A percentile compares a stretch with the other conserved stretches of the same genome.
Evolutionary conservation across 2,329 filamentous ascomycete genomes (phyloP).

Genomic region (Nothopassalora personata): DNA sequence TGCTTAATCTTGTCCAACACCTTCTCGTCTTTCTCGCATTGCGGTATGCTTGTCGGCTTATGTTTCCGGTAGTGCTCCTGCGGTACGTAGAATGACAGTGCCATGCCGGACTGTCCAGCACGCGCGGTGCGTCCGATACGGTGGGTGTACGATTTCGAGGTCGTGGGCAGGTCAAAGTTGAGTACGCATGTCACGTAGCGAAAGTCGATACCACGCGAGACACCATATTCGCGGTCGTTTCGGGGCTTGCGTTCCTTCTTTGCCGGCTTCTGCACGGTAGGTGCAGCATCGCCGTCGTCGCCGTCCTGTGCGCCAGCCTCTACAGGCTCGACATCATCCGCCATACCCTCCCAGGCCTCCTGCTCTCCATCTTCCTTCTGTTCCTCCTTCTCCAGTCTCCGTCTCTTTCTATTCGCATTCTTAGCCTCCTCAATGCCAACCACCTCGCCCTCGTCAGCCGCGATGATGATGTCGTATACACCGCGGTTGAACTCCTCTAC

Average conservation of each 20-base stretch:
- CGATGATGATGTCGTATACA: slow-evolving; percentile 96
- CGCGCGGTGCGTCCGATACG: slow-evolving; percentile 89
- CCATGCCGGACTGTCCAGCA: slow-evolving; percentile 87
- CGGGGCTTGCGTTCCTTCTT: slow-evolving; percentile 60
- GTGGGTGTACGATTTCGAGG: slow-evolving; percentile 91
- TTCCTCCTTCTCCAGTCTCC: slow-evolving; percentile 20
- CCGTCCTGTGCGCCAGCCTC: slow-evolving; percentile 18
- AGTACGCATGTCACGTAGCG: slow-evolving; percentile 89
- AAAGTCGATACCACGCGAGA: slow-evolving; percentile 96
- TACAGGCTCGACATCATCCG: slow-evolving; percentile 6
- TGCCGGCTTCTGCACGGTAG: slow-evolving; percentile 22
- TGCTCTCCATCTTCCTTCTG: slow-evolving; percentile 33
- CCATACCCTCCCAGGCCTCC: slow-evolving; percentile 19
- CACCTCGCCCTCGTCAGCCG: slow-evolving; percentile 84
- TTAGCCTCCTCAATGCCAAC: slow-evolving; percentile 57
- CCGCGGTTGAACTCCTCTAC: slow-evolving; percentile 97
- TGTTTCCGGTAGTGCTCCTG: slow-evolving; percentile 79
- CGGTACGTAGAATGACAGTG: slow-evolving; percentile 90
- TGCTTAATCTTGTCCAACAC: slow-evolving; percentile 73
- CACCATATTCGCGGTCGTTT: slow-evolving; percentile 79
- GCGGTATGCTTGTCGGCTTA: slow-evolving; percentile 72
- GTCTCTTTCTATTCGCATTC: slow-evolving; percentile 26
- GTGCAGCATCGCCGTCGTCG: slow-evolving; percentile 25
- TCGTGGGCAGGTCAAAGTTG: slow-evolving; percentile 91
- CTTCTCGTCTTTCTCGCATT: slow-evolving; percentile 77